Evolutionary conservation across 306 rosid species (phyloP).

Genomic region (Nissolia schottii): DNA sequence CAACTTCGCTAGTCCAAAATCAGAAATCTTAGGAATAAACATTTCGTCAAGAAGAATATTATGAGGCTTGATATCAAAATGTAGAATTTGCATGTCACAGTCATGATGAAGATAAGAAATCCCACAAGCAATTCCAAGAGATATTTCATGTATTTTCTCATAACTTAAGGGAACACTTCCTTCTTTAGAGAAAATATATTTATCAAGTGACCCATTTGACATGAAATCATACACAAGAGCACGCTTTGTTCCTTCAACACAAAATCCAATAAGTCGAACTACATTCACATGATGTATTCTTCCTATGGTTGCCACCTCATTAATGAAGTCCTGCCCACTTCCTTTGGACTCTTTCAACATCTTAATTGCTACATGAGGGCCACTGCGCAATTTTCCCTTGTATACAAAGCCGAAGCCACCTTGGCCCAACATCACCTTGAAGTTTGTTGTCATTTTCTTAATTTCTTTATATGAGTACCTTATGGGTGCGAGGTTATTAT

Average conservation of each 20-base stretch:
- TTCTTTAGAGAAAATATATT: not conserved
- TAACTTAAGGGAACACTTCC: not conserved
- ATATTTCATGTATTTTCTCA: not conserved
- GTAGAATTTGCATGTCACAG: constrained; percentile 20
- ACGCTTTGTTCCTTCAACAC: constrained; percentile 12
- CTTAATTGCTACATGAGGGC: constrained; percentile 7
- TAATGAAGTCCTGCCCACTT: constrained; percentile 21
- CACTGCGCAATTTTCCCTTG: constrained; percentile 15
- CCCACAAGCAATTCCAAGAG: not conserved
- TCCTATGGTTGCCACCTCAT: constrained; percentile 19
- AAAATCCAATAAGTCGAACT: constrained; percentile 22
- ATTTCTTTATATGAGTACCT: constrained; percentile 18
- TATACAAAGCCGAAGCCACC: constrained; percentile 22
- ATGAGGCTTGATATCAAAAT: constrained; percentile 22
- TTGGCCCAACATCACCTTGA: constrained; percentile 15
- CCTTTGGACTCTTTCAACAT: not conserved
- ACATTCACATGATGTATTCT: constrained; percentile 19
- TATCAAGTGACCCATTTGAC: constrained; percentile 5
- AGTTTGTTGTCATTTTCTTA: constrained; percentile 8
- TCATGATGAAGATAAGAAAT: constrained; percentile 11
- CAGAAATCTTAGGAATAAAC: not conserved
- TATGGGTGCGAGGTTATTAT: not conserved
- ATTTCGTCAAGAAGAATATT: constrained; percentile 17
- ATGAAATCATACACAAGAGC: constrained; percentile 23
- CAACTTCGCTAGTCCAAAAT: constrained; percentile 14